Conservation (phyloP, 441 rosid species). For the Eruca vesicaria region DNA sequence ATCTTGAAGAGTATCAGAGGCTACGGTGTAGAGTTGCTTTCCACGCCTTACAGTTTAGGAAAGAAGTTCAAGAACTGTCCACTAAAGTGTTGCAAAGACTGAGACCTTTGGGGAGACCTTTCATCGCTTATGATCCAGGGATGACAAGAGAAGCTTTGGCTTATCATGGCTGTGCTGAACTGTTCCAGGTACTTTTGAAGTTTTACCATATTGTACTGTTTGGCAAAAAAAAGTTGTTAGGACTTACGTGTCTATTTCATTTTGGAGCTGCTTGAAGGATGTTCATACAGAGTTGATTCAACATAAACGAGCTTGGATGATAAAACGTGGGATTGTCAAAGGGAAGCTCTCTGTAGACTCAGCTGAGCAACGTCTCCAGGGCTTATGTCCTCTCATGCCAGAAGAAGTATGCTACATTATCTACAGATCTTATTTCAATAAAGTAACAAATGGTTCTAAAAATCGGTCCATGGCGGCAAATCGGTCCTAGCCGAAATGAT, state of each 20-base stretch:
- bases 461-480: too few relatives aligned
- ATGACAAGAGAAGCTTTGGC: conserved; percentile 98
- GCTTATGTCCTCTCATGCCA: conserved; percentile 89
- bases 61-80: conserved; percentile 89
- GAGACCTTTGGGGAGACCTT: conserved; percentile 81
- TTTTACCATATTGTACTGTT: background rate
- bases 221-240: background rate
- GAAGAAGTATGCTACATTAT: conserved; percentile 62
- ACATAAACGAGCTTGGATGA: conserved; percentile 94
- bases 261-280: conserved; percentile 80
- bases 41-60: conserved; percentile 80
- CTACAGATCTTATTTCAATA: background rate
- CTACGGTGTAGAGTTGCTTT: conserved; percentile 92
- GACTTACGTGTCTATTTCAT: conserved; percentile 36
- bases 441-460: background rate
- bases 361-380: conserved; percentile 55
- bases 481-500: too few relatives aligned
- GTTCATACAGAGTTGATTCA: conserved; percentile 96
- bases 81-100: conserved; percentile 81
- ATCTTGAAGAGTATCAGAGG: conserved; percentile 90
- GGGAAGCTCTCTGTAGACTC: conserved; percentile 76
- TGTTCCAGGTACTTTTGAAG: conserved; percentile 88
- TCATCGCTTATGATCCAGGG: conserved; percentile 93
- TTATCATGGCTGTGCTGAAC: conserved; percentile 96
- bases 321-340: conserved; percentile 77